These are phyloP conservation scores for Chaetomiaceae sp. DNA, from an alignment of 2,329 filamentous ascomycete genomes.

Conservation along the genomic window DNA sequence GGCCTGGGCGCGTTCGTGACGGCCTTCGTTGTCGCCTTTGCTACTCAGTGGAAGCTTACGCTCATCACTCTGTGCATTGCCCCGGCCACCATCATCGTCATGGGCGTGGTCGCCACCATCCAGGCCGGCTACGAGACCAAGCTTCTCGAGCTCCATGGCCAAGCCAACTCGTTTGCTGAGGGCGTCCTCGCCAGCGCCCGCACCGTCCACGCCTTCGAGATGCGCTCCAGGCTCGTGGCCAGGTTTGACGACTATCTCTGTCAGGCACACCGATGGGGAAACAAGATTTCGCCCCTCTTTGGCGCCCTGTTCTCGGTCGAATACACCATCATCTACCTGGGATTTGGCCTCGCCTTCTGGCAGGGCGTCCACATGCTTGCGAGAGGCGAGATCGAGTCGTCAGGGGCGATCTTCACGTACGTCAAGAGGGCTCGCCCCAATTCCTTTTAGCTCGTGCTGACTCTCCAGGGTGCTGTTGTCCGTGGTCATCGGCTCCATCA, in stretches of 20 bases:
- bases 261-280: constrained; percentile 36
- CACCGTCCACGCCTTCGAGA: constrained; percentile 49
- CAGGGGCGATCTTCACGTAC: constrained; percentile 45
- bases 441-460: not conserved
- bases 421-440: constrained; percentile 14
- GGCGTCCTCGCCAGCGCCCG: constrained; percentile 46
- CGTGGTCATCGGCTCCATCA: constrained; percentile 42
- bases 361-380: constrained; percentile 46
- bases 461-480: constrained; percentile 42
- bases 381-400: constrained; percentile 40
- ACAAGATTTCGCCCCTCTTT: constrained; percentile 42
- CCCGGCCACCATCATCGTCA: constrained; percentile 40
- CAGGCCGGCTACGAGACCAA: constrained; percentile 41
- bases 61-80: constrained; percentile 43
- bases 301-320: constrained; percentile 42
- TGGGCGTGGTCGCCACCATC: constrained; percentile 35
- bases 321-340: constrained; percentile 45
- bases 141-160: constrained; percentile 41
- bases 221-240: constrained; percentile 39
- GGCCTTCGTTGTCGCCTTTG: constrained; percentile 35
- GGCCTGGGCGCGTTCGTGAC: constrained; percentile 33
- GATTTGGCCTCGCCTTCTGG: constrained; percentile 49
- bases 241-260: constrained; percentile 42
- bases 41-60: constrained; percentile 38
- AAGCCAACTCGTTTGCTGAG: constrained; percentile 43